Base-by-base conservation (phyloP, 768 basidiomycete species). In the Lactarius akahatsu region DNA sequence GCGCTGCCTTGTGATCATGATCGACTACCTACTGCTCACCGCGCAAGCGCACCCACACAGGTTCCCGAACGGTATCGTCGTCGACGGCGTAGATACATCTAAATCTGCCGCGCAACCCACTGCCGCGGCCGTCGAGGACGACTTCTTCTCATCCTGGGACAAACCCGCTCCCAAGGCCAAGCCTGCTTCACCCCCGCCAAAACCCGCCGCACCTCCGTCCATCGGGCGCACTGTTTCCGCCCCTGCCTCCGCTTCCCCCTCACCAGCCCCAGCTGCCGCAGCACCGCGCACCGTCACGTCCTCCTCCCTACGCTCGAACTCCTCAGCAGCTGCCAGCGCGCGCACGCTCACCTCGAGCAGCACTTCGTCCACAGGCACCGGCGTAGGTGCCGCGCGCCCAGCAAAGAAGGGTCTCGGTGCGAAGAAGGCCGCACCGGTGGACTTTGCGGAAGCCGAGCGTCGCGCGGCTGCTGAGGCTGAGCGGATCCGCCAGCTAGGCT, bases 111-210 rank as follows among this genome's bases (percentile, higher is more conserved):
- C 82, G 0, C 62, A 75, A 1, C 59, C 74, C 18, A 65, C 71
- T 18, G 72, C 74, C 2, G 54, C 74, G 75, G 66, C 80, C 54
- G 78, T 79, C 0, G 94, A 94, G 61, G 96, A 97, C 10, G 96
- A 98, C 75, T 99, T 99, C 78, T 99, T 98, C 79, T 88, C 92
- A 57, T 91, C 92, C 32, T 98, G 96, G 96, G 94, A 96, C 69
- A 96, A 96, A 75, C 89, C 92, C 1, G 78, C 74, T 0, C 67
- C 74, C 30, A 77, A 78, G 65, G 65, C 81, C 47, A 77, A 78
- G 63, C 63, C 80, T 9, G 28, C 70, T 32, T 16, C 72, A 18
- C 58, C 75, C 2, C 56, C 75, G 4, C 18, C 66, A 41, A 68
- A 59, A n/a, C 64, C 68, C 2, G 3, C 62, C 13, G 47, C 62